phyloP scores from a whole-genome alignment of 2,329 filamentous ascomycete species.

The Fusarium camptoceras region DNA sequence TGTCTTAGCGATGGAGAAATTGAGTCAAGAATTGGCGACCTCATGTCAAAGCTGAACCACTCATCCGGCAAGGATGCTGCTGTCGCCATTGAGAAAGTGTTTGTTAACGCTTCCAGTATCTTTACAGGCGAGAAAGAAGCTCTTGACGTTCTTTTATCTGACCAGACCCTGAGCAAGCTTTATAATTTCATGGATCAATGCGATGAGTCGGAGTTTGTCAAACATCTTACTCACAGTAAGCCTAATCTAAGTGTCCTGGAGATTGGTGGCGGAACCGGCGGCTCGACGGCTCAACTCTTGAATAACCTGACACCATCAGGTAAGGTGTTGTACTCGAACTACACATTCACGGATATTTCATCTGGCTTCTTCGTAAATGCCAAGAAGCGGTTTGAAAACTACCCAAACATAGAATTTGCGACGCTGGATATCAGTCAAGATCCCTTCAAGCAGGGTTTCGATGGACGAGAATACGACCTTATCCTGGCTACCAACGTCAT shows the following conservation, averaged over 20 bases:
- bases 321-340: neutral
- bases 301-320: neutral
- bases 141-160: neutral
- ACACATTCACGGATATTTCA: conserved; percentile 5
- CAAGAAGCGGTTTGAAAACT: conserved; percentile 1
- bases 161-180: neutral
- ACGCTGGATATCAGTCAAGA: conserved; percentile 2
- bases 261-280: conserved; percentile 8
- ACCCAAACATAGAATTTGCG: neutral
- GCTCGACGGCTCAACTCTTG: neutral
- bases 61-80: neutral
- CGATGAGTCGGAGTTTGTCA: neutral
- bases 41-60: neutral
- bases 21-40: neutral
- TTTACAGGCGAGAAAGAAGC: neutral
- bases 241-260: conserved; percentile 4
- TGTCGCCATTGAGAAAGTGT: neutral
- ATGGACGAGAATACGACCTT: neutral
- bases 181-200: neutral
- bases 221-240: neutral
- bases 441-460: neutral
- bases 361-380: neutral
- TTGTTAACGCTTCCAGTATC: neutral
- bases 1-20: neutral
- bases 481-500: conserved; percentile 2